A percentile compares a stretch with the other conserved stretches of the same genome.
These are phyloP conservation scores for Leccinum uliginosum DNA, from an alignment of 768 basidiomycete species.

Conservation along the genomic window DNA sequence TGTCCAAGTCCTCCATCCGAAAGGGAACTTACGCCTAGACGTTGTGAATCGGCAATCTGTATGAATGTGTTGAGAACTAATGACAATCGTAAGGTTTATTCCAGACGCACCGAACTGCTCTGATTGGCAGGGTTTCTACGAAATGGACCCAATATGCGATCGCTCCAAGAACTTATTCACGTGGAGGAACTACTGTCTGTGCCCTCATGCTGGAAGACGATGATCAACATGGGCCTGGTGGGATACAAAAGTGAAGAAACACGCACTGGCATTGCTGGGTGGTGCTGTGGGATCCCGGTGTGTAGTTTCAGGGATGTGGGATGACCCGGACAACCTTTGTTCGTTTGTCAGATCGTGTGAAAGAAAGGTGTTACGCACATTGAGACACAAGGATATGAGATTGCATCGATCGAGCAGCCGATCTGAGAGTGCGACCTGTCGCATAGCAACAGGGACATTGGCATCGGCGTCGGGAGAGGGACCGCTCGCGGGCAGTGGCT, in stretches of 20 bases:
- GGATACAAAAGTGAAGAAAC: background rate
- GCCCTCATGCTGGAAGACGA: background rate
- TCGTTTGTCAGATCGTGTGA: too few species aligned
- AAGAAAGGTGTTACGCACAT: too few species aligned
- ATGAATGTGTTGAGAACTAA: background rate
- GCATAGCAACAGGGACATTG: too few species aligned
- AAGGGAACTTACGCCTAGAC: conserved; percentile 5
- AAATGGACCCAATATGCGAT: background rate
- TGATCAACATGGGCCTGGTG: background rate
- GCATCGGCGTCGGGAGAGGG: too few species aligned
- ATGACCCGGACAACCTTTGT: too few species aligned
- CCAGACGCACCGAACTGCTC: background rate
- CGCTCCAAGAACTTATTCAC: background rate
- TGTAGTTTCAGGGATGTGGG: too few species aligned
- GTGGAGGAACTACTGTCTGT: background rate
- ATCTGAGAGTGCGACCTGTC: too few species aligned
- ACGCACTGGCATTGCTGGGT: background rate
- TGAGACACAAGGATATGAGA: too few species aligned
- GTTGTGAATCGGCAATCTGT: background rate
- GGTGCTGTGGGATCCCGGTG: background rate
- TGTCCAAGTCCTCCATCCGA: background rate
- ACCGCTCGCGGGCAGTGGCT: too few species aligned
- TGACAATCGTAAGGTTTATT: background rate
- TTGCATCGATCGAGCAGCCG: too few species aligned
- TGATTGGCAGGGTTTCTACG: background rate